These are phyloP conservation scores for Kalanchoe fedtschenkoi DNA, from an alignment of 164 flowering plant genomes.

Conservation along the genomic window DNA sequence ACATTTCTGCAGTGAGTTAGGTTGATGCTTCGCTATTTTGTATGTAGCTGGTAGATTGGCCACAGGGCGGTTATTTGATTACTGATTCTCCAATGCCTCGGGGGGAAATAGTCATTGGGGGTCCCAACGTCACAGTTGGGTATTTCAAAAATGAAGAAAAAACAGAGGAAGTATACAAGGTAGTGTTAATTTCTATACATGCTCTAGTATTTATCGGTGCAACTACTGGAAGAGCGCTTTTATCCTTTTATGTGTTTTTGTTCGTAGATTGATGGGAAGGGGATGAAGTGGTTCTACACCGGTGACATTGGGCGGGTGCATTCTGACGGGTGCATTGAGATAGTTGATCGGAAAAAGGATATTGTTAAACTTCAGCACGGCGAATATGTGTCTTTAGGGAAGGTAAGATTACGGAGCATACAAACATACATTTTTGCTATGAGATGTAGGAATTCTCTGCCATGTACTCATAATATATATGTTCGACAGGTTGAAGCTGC, in stretches of 20 bases:
- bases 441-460: not conserved
- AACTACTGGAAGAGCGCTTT: no score
- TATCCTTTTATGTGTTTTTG: not conserved
- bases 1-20: not conserved
- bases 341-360: slow-evolving; percentile 93
- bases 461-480: not conserved
- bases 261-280: slow-evolving; percentile 75
- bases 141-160: slow-evolving; percentile 87
- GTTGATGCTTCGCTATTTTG: slow-evolving; percentile 10
- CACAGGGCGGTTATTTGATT: slow-evolving; percentile 80
- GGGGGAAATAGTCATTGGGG: slow-evolving; percentile 92
- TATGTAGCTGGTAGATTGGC: slow-evolving; percentile 81
- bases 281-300: slow-evolving; percentile 94
- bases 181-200: slow-evolving; percentile 10
- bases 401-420: slow-evolving; percentile 32
- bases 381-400: slow-evolving; percentile 93
- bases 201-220: not conserved
- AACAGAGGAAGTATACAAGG: slow-evolving; percentile 92
- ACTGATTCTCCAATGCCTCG: slow-evolving; percentile 86
- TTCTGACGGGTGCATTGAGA: slow-evolving; percentile 92
- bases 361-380: slow-evolving; percentile 99
- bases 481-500: slow-evolving; percentile 75
- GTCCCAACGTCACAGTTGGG: slow-evolving; percentile 89
- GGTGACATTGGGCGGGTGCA: slow-evolving; percentile 92
- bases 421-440: not conserved